Base-by-base conservation (phyloP, 139 green algal species). In the Ostreobium quekettii region DNA sequence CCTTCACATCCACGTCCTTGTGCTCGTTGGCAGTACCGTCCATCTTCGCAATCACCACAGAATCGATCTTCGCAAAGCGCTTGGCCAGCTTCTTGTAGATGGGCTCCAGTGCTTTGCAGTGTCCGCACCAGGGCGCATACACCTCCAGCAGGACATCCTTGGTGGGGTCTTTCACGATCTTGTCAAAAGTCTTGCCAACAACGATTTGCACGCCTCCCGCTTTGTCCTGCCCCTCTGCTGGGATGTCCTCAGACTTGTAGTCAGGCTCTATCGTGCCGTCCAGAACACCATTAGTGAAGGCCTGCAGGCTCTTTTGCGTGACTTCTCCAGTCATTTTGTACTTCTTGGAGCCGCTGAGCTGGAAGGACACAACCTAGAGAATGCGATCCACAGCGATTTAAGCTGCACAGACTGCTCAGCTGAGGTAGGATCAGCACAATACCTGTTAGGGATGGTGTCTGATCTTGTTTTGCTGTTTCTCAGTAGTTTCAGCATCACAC, bases 111-210 rank as follows among this genome's bases (percentile, higher is more conserved):
- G 71, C 46, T 80, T 95, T 90, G 87, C 89, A 95, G 83, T 91
- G 85, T n/a, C 86, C 84, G 74, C 89, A 96, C 89, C 87, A 95
- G 19, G 88, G 87, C 6, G 87, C 87, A 71, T 93, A 92, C n/a
- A 90, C 75, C 80, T 91, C 83, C 38, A 88, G 74, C 60, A 91
- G 79, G 59, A 91, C 82, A 65, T 91, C 86, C 77, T 86, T 88
- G 22, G 62, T 76, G 24, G 58, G 2, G 47, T 87, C 84, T 60
- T 83, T 76, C 8, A 87, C 80, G 32, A 92, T 80, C 22, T 36
- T 48, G 7, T 92, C 80, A 29, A 90, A 76, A 48, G 70, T 85
- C 77, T 90, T 90, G 74, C 84, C 86, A n/a, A 90, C 84, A 2
- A 91, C 70, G 3, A 88, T 69, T 22, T 72, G 71, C 3, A 89